Evolutionary conservation across 495 filamentous ascomycete species (phyloP).

Genomic region (Lentithecium fluviatile): DNA sequence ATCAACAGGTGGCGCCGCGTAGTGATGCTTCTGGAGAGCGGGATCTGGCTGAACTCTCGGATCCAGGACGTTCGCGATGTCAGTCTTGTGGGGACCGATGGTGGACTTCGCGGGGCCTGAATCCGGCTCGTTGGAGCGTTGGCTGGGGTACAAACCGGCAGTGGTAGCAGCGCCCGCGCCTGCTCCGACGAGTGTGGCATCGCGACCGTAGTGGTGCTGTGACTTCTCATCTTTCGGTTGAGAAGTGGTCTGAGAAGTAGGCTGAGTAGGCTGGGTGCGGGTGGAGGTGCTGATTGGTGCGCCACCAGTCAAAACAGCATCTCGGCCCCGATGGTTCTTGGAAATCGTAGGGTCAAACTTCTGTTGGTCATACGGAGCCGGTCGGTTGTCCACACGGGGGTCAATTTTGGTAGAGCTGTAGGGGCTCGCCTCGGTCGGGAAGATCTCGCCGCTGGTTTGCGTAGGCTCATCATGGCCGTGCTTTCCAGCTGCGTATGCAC

Average conservation of each 20-base stretch:
- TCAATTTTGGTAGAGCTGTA: conserved; percentile 12
- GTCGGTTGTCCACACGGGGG: conserved; percentile 12
- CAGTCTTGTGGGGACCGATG: conserved; percentile 29
- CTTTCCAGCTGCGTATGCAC: conserved; percentile 27
- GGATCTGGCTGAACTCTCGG: conserved; percentile 28
- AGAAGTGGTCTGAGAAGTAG: no score
- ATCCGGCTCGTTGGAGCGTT: conserved; percentile 6
- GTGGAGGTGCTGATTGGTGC: neutral
- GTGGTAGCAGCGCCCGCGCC: conserved; percentile 25
- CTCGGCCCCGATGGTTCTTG: conserved; percentile 23
- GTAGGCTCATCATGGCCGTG: conserved; percentile 15
- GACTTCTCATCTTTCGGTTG: neutral
- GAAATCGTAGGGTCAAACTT: neutral
- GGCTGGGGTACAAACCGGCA: conserved; percentile 26
- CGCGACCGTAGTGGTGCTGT: conserved; percentile 38
- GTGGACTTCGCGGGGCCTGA: conserved; percentile 20
- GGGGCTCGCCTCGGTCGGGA: conserved; percentile 1
- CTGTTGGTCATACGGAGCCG: no score
- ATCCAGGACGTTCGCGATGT: conserved; percentile 23
- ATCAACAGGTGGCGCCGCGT: conserved; percentile 8
- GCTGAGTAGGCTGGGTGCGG: neutral
- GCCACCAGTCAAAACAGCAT: conserved; percentile 11
- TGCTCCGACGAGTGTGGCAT: conserved; percentile 14
- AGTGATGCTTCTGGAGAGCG: conserved; percentile 16
- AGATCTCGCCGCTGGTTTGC: conserved; percentile 4